Evolutionary conservation across 2,329 filamentous ascomycete genomes (phyloP), one percentile per base, ranked within the genome.

Genomic region (Colletotrichum graminicola): DNA sequence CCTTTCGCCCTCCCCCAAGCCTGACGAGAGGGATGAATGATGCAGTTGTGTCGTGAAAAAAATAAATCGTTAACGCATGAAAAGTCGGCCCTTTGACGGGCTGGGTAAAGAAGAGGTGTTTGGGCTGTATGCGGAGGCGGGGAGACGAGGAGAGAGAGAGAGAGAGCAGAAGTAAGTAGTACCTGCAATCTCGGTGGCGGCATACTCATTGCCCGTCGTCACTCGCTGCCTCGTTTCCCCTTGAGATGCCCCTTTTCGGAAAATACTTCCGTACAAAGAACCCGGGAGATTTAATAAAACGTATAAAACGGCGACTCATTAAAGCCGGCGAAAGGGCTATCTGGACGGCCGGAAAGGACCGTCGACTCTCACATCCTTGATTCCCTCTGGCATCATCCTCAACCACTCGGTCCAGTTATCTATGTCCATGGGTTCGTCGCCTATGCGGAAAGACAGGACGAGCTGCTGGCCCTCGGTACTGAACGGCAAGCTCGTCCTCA

Each of bases 381-480:
- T 84, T 10, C 86, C 85, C 67, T 88, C 86, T 2, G 88, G 88
- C 83, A 90, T 87, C 75, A 87, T 80, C 29, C 88, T 84, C 73
- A 90, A 78, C 87, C 88, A 90, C 75, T 90, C 87, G 65, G 84
- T 81, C 87, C 88, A 89, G 66, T 79, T 84, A 62, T 89, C 87
- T 64, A 85, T 76, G 71, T 87, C 84, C 71, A 88, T 78, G 39
- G 82, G 82, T 32, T 87, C 86, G 51, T 88, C 87, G 2, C 82
- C 82, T 52, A 90, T 77, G 34, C 84, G 82, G 66, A 90, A 82
- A 12, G 84, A 85, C 10, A 90, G 76, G 62, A 84, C 85, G 45
- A 90, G 73, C 66, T 87, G 84, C 2, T 84, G 81, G 12, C 81
- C 82, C 34, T 82, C 84, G n/a, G 83, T 83, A 61, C 84, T 82